phyloP scores from a whole-genome alignment of 2,329 filamentous ascomycete species.

The Cercospora sp. region DNA sequence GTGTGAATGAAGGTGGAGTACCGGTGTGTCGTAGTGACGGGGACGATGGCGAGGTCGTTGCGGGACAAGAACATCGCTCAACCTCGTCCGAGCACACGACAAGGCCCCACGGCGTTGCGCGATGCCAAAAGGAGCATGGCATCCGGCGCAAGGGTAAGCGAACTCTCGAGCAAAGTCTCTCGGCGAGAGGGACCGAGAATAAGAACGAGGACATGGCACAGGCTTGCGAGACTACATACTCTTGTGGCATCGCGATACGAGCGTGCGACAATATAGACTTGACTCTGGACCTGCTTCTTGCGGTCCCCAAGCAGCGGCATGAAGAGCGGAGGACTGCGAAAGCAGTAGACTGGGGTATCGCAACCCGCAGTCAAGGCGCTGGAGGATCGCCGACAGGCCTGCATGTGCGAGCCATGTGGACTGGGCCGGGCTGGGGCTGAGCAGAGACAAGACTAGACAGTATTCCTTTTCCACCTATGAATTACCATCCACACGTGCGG shows the following conservation, averaged over 20 bases:
- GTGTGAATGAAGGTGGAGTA: neutral
- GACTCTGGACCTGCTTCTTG: neutral
- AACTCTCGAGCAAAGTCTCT: neutral
- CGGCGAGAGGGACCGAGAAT: constrained; percentile 5
- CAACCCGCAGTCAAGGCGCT: neutral
- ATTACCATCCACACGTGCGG: neutral
- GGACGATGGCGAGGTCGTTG: neutral
- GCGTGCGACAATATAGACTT: neutral
- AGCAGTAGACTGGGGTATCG: neutral
- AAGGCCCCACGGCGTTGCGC: neutral
- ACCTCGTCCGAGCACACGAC: constrained; percentile 1
- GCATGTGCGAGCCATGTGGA: constrained; percentile 6
- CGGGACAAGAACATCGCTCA: neutral
- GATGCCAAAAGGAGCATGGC: constrained; percentile 7
- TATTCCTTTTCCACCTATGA: neutral
- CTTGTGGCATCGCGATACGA: neutral
- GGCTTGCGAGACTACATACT: neutral
- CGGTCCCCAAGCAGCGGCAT: neutral
- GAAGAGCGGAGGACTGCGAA: neutral
- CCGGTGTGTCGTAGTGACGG: neutral
- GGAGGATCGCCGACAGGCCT: constrained; percentile 1
- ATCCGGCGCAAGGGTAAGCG: neutral
- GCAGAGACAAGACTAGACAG: neutral
- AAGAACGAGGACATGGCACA: constrained; percentile 4
- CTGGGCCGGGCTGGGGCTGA: constrained; percentile 2